Base-by-base conservation (phyloP, 208 protist species). In the Crithidia acanthocephali region DNA sequence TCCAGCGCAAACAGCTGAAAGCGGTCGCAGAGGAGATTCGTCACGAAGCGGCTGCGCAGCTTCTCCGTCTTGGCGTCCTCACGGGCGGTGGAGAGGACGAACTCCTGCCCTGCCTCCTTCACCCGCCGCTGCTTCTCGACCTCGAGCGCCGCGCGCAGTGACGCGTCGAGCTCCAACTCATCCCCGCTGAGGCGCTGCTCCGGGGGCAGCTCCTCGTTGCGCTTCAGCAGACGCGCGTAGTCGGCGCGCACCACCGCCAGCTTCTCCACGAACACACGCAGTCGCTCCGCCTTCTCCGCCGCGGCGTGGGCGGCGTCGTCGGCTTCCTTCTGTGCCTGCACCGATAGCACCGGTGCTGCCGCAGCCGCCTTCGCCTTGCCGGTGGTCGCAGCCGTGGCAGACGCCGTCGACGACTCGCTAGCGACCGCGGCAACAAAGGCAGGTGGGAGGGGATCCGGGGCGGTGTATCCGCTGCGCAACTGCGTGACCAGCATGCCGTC, bases 291-390 rank as follows among this genome's bases (percentile, higher is more conserved):
- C 59, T 91, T 90, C 16, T 61, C 87, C 2, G 83, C 82, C 50
- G 83, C 75, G 0, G 63, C 76, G 16, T 63, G 52, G 52, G 92
- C 90, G n/a, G 74, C 65, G 61, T 99, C 97, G 48, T 94, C 88
- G 23, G 91, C 93, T 50, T 97, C 93, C 79, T 98, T 98, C 58
- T 95, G 91, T 76, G 99, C 91, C 74, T 98, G 84, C 45, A 98
- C 93, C 7, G 88, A 93, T 2, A 95, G 58, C 11, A 59, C 50
- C 8, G 79, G 71, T 22, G 62, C 65, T 33, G 60, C 57, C 28
- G 50, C 40, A 75, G 20, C 32, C 18, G 52, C 48, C n/a, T 23
- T 50, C 7, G 45, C n/a, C 28, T 44, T 57, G 11, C 20, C 53
- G 10, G 30, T 44, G 9, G 28, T 44, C 15, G 27, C 25, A 0